These are phyloP conservation scores for Oropetium thomaeum DNA, from an alignment of 176 grass and related monocot genomes.

Conservation along the genomic window DNA sequence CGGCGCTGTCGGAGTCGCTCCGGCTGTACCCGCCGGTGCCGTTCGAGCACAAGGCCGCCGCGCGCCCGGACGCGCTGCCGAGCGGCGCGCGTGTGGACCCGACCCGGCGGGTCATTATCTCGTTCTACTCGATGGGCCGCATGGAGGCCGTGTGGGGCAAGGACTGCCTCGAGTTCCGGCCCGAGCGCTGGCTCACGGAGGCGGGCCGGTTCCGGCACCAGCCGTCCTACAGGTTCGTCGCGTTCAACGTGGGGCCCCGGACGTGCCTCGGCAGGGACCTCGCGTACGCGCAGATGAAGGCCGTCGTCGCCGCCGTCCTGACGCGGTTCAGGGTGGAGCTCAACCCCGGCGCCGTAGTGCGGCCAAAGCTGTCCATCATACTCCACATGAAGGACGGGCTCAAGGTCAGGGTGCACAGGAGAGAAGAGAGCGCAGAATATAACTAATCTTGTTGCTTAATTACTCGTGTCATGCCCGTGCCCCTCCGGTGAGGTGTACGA, in stretches of 20 bases:
- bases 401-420: slow-evolving; percentile 45
- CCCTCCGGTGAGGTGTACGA: neutral
- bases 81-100: slow-evolving; percentile 39
- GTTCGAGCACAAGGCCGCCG: slow-evolving; percentile 60
- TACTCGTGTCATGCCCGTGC: too few species aligned
- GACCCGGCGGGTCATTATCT: slow-evolving; percentile 39
- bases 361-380: slow-evolving; percentile 69
- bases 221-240: slow-evolving; percentile 76
- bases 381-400: slow-evolving; percentile 77
- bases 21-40: slow-evolving; percentile 76
- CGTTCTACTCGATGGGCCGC: slow-evolving; percentile 72
- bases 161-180: slow-evolving; percentile 74
- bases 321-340: slow-evolving; percentile 52
- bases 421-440: too few species aligned
- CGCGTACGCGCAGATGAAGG: slow-evolving; percentile 70
- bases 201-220: slow-evolving; percentile 49
- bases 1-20: slow-evolving; percentile 70
- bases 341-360: slow-evolving; percentile 6
- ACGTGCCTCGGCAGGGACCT: slow-evolving; percentile 67
- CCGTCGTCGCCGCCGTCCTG: slow-evolving; percentile 45
- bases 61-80: slow-evolving; percentile 53
- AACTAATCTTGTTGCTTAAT: neutral
- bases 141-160: slow-evolving; percentile 84
- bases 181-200: slow-evolving; percentile 69
- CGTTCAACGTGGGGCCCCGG: slow-evolving; percentile 75